A percentile compares a stretch with the other conserved stretches of the same genome.
These are phyloP conservation scores for Litchi chinensis DNA, from an alignment of 345 rosid species.

Conservation along the genomic window DNA sequence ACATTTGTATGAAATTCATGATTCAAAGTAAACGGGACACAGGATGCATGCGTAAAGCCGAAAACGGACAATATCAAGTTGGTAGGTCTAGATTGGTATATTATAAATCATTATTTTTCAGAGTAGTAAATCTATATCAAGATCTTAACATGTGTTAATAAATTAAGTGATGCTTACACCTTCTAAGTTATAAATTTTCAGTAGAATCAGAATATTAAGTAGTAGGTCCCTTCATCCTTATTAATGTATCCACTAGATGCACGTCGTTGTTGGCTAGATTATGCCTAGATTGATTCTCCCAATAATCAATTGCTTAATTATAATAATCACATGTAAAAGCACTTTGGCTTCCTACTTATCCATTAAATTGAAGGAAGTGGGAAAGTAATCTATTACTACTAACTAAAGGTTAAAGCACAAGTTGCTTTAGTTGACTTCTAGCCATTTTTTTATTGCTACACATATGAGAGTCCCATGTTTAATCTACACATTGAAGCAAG, in stretches of 20 bases:
- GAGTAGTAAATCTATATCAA: too few relatives aligned
- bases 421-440: neutral
- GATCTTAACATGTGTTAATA: too few relatives aligned
- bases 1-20: too few relatives aligned
- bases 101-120: too few relatives aligned
- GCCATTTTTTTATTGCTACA: neutral
- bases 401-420: slow-evolving; percentile 1
- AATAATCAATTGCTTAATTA: neutral
- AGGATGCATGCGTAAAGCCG: too few relatives aligned
- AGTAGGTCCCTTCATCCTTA: neutral
- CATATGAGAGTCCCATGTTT: slow-evolving; percentile 1
- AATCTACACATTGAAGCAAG: neutral
- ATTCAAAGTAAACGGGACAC: too few relatives aligned
- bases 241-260: too few relatives aligned
- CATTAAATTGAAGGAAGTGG: neutral
- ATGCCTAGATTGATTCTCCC: neutral
- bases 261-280: neutral
- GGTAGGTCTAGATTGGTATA: too few relatives aligned
- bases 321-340: neutral
- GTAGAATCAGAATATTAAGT: neutral
- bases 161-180: too few relatives aligned
- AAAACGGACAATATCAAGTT: too few relatives aligned
- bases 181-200: too few relatives aligned
- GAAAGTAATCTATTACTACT: neutral
- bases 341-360: neutral